These are phyloP conservation scores for Candida germanica DNA, from an alignment of 805 yeast genomes.

Conservation along the genomic window DNA sequence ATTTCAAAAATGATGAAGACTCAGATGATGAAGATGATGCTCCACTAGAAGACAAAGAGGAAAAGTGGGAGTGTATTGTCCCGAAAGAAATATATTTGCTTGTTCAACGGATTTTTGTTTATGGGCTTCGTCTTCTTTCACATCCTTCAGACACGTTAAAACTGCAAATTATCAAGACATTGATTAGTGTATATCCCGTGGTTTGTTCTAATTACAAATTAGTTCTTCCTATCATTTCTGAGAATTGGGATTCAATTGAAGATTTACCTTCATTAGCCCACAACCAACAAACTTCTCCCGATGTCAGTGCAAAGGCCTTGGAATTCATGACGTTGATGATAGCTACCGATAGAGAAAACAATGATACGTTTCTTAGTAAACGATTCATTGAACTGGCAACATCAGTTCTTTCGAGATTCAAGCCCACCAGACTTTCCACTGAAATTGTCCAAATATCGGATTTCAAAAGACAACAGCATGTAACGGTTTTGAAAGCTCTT, in stretches of 20 bases:
- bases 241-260: slow-evolving; percentile 24
- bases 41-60: slow-evolving; percentile 15
- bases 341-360: slow-evolving; percentile 29
- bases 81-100: slow-evolving; percentile 59
- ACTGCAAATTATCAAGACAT: slow-evolving; percentile 52
- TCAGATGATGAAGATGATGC: slow-evolving; percentile 25
- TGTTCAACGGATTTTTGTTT: slow-evolving; percentile 58
- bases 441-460: slow-evolving; percentile 1
- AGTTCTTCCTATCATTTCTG: slow-evolving; percentile 31
- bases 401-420: slow-evolving; percentile 1
- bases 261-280: background rate
- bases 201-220: slow-evolving; percentile 28
- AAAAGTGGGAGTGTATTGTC: slow-evolving; percentile 63
- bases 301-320: slow-evolving; percentile 22
- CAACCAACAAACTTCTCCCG: background rate
- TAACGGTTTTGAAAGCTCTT: slow-evolving; percentile 4
- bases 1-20: slow-evolving; percentile 29
- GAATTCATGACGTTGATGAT: slow-evolving; percentile 26
- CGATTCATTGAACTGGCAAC: slow-evolving; percentile 50
- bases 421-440: background rate
- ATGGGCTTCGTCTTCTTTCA: slow-evolving; percentile 67
- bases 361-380: slow-evolving; percentile 46
- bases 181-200: slow-evolving; percentile 28
- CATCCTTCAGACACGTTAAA: slow-evolving; percentile 61
- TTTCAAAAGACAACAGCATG: slow-evolving; percentile 2